These are phyloP conservation scores for Euryodendron excelsum DNA, from an alignment of 148 eudicot species.

Conservation along the genomic window DNA sequence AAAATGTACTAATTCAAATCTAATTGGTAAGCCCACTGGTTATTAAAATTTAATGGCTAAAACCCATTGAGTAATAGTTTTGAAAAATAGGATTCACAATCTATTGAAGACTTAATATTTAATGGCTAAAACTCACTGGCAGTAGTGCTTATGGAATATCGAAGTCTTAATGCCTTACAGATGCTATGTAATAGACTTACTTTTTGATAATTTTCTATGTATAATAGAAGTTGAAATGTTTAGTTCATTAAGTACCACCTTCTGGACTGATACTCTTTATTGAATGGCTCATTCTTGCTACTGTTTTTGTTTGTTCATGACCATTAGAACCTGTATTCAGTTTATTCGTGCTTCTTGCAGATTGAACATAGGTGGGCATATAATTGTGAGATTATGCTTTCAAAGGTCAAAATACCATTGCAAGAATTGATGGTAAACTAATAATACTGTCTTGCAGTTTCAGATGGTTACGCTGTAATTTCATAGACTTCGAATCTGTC, in stretches of 20 bases:
- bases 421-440: constrained; percentile 68
- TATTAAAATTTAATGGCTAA: too few species aligned
- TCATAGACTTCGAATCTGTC: background rate
- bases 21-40: too few species aligned
- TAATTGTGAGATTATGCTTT: constrained; percentile 98
- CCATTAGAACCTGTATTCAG: too few species aligned
- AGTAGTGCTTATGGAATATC: too few species aligned
- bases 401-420: constrained; percentile 85
- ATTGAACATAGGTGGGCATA: constrained; percentile 86
- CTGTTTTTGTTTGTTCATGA: too few species aligned
- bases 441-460: background rate
- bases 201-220: background rate
- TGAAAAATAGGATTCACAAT: too few species aligned
- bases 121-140: too few species aligned
- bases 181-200: background rate
- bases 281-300: too few species aligned
- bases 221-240: background rate
- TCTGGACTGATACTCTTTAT: background rate
- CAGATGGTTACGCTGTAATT: constrained; percentile 3
- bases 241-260: background rate
- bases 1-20: too few species aligned
- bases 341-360: constrained; percentile 45
- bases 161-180: too few species aligned
- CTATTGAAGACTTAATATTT: too few species aligned
- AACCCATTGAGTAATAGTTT: too few species aligned